phyloP scores from a whole-genome alignment of 2,329 filamentous ascomycete genomes.

The Fusarium xylarioides region DNA sequence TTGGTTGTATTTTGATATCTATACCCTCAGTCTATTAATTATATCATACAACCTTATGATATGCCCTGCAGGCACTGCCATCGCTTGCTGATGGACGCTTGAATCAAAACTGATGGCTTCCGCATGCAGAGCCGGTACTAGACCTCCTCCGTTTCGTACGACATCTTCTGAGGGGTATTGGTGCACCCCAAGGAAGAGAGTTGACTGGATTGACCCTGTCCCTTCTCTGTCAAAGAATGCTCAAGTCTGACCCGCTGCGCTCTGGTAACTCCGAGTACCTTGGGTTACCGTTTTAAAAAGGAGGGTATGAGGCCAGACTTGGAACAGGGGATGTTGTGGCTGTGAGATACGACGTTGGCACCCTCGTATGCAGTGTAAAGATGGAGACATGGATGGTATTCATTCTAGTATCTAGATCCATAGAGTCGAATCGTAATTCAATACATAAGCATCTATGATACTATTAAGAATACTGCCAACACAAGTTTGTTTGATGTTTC shows the following conservation, averaged over 20 bases:
- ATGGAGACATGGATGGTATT: neutral
- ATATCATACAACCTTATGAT: neutral
- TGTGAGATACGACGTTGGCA: neutral
- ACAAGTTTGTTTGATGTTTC: neutral
- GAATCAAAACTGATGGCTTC: neutral
- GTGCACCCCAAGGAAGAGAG: neutral
- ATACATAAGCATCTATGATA: neutral
- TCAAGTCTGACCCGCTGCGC: conserved; percentile 15
- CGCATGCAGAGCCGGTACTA: neutral
- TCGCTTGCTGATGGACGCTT: too few relatives aligned
- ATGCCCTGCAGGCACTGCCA: neutral
- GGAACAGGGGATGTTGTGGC: neutral
- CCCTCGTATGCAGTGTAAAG: neutral
- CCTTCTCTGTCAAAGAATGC: neutral
- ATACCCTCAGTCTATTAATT: neutral
- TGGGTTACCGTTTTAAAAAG: neutral
- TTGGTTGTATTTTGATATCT: neutral
- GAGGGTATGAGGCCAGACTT: neutral
- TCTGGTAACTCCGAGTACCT: conserved; percentile 5
- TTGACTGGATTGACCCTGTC: neutral
- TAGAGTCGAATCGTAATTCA: neutral
- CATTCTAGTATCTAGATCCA: neutral
- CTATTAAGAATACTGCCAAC: too few relatives aligned
- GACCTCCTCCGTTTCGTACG: neutral
- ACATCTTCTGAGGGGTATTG: neutral